Evolutionary conservation across 78 protist genomes (phyloP).

Genomic region (Bigelowiella natans): DNA sequence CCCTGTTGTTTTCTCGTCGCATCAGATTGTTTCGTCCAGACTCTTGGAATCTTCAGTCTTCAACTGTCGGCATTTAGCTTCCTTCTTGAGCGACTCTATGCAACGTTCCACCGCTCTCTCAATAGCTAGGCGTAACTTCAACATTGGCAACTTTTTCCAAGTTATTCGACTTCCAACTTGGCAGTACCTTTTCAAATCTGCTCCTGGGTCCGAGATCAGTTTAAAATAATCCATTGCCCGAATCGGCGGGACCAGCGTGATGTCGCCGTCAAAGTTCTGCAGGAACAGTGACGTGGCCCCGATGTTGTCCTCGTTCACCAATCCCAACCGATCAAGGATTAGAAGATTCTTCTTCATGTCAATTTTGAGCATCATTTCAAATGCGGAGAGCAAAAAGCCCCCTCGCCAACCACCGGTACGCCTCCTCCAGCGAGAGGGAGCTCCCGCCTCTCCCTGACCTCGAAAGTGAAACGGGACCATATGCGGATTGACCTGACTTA

Average conservation of each 20-base stretch:
- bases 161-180: not conserved
- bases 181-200: not conserved
- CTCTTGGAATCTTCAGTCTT: too few relatives aligned
- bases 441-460: not conserved
- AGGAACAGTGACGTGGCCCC: not conserved
- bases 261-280: not conserved
- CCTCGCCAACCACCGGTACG: not conserved
- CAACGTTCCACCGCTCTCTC: too few relatives aligned
- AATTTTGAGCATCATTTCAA: not conserved
- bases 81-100: too few relatives aligned
- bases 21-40: too few relatives aligned
- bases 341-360: not conserved
- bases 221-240: not conserved
- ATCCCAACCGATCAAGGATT: not conserved
- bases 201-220: not conserved
- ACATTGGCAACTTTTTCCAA: not conserved
- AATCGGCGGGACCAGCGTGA: not conserved
- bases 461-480: not conserved
- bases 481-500: not conserved
- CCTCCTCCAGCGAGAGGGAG: not conserved
- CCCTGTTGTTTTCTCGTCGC: too few relatives aligned
- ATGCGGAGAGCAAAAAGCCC: not conserved
- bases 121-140: too few relatives aligned
- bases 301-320: not conserved
- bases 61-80: too few relatives aligned